Evolutionary conservation across 1,284 basidiomycete species (phyloP), one percentile per base, ranked within the genome.

Genomic region (Porogramme epimiltina): DNA sequence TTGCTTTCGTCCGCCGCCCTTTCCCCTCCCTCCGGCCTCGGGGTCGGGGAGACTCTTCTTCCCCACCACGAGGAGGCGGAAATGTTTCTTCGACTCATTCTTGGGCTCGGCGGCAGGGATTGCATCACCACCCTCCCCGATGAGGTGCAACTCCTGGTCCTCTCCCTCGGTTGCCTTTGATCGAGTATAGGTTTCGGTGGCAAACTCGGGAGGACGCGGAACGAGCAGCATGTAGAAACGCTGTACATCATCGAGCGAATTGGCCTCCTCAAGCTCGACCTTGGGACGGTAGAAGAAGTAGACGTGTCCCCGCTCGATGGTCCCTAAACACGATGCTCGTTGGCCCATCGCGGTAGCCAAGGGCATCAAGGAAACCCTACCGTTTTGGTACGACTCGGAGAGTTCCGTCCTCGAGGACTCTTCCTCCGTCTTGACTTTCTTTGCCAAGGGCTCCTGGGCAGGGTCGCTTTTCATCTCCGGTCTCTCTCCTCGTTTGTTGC

Each of bases 261-360:
- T 66, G 0, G 75, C 79, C 58, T 83, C 77, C 43, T 83, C 77
- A 10, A 73, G 62, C 60, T 85, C 73, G 31, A 87, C 82, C 43
- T 81, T 79, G 0, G 84, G 84, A 10, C 83, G 78, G 62, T 85
- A 87, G 64, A 86, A 80, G 67, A 87, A 86, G 67, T 87, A 87
- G 48, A 87, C 77, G 60, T 83, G 78, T 2, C 80, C 81, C n/a
- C 80, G 68, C 56, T 83, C 80, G 47, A 80, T 79, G 10, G 74
- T 76, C 8, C 78, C 79, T 81, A 46, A 13, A 50, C 6, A 23
- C 10, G n/a, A n/a, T n/a, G n/a, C n/a, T n/a, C n/a, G n/a, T n/a
- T n/a, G n/a, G n/a, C n/a, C n/a, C n/a, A n/a, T n/a, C n/a, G n/a
- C n/a, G n/a, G n/a, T n/a, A n/a, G n/a, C n/a, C n/a, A n/a, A n/a